phyloP scores from a whole-genome alignment of 2,329 filamentous ascomycete species.

The Diaporthe aspalathi region DNA sequence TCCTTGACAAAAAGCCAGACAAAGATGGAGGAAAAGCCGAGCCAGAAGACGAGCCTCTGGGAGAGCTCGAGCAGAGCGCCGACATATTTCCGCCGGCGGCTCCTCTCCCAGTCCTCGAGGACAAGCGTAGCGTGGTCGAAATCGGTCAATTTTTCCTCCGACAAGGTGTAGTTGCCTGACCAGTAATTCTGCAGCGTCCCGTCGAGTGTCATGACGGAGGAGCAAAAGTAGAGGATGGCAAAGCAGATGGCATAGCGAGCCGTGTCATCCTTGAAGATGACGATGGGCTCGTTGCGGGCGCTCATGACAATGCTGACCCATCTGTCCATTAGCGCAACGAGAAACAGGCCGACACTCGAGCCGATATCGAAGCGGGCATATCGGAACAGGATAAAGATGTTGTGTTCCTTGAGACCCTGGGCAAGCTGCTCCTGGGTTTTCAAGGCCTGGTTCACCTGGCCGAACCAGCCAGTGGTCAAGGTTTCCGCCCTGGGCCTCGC shows the following conservation, averaged over 20 bases:
- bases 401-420: conserved; percentile 53
- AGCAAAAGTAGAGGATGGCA: conserved; percentile 54
- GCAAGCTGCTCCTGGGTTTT: conserved; percentile 50
- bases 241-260: conserved; percentile 53
- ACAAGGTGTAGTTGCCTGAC: conserved; percentile 48
- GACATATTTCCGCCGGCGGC: conserved; percentile 42
- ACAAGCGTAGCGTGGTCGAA: conserved; percentile 45
- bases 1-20: conserved; percentile 51
- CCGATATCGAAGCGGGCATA: conserved; percentile 51
- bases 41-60: conserved; percentile 47
- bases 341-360: conserved; percentile 52
- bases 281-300: conserved; percentile 44
- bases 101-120: conserved; percentile 41
- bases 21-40: conserved; percentile 48
- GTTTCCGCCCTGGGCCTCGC: conserved; percentile 45
- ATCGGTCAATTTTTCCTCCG: conserved; percentile 48
- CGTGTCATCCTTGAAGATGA: conserved; percentile 47
- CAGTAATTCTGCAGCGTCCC: conserved; percentile 51
- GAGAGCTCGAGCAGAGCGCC: conserved; percentile 47
- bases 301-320: conserved; percentile 53
- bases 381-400: conserved; percentile 51
- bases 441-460: conserved; percentile 49
- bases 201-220: conserved; percentile 53
- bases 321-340: conserved; percentile 53
- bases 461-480: conserved; percentile 51